These are phyloP conservation scores for Pseudogymnoascus sp. DNA, from an alignment of 2,329 filamentous ascomycete genomes.

Conservation along the genomic window DNA sequence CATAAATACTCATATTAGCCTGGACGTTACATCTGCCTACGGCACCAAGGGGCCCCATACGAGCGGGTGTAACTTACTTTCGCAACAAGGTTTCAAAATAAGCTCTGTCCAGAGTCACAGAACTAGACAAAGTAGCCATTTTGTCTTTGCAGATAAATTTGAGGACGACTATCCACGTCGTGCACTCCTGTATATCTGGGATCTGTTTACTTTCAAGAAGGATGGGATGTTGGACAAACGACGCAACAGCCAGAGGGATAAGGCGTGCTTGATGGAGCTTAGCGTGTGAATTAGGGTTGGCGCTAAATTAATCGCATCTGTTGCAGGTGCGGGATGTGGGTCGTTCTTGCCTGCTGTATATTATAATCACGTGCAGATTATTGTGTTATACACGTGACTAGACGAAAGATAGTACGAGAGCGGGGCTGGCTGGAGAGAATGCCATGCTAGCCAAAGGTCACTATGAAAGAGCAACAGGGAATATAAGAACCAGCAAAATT, in stretches of 20 bases:
- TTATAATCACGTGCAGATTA: not conserved
- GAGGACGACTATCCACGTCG: not conserved
- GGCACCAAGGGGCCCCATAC: not conserved
- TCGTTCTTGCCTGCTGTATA: not conserved
- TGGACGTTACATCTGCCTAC: not conserved
- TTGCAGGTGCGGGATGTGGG: slow-evolving; percentile 2
- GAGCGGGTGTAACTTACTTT: slow-evolving; percentile 41
- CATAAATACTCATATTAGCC: not conserved
- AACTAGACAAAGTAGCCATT: slow-evolving; percentile 13
- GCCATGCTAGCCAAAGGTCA: not conserved
- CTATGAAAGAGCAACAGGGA: not conserved
- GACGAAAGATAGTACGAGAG: not conserved
- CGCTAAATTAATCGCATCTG: slow-evolving; percentile 7
- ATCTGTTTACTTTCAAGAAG: not conserved
- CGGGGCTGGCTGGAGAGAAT: not conserved
- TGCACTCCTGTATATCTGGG: slow-evolving; percentile 4
- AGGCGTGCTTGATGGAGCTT: slow-evolving; percentile 5
- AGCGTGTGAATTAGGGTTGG: slow-evolving; percentile 1
- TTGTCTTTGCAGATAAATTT: not conserved
- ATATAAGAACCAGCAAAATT: not conserved
- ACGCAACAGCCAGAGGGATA: not conserved
- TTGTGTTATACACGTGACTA: not conserved
- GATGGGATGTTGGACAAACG: slow-evolving; percentile 1
- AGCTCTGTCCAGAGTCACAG: slow-evolving; percentile 51
- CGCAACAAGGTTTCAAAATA: slow-evolving; percentile 56